Base-by-base conservation (phyloP, 164 flowering plant species). In the Vitis amurensis region DNA sequence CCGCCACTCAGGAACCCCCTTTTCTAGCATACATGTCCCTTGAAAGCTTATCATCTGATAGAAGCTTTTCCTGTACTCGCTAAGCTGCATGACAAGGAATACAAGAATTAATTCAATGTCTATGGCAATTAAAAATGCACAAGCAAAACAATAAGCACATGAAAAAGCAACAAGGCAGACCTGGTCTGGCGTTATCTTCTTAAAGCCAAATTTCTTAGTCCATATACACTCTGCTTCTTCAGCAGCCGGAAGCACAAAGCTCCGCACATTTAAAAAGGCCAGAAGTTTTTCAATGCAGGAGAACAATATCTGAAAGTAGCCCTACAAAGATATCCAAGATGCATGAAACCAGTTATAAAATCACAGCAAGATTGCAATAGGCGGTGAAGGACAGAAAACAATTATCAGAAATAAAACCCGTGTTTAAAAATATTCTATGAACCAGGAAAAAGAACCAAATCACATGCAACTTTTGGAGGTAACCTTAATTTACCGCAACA, bases 181-280 rank as follows among this genome's bases (percentile, higher is more conserved):
- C 88, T 82, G 78, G 10, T 85, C 74, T 8, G 72, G 75, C 23
- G 69, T 63, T 31, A 87, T 79, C 67, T 69, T 76, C 50, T 16
- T 61, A 51, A 86, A 89, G 31, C 89, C 88, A 71, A 88, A 88
- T 70, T 80, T 85, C 27, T 82, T 60, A 1, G 80, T 86, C 91
- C 94, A 89, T 61, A 85, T 81, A 8, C 90, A 75, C 66, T 80
- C 80, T 14, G 94, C 90, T 68, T 86, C 88, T 31, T 81, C 86
- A 10, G 91, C 86, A 44, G 91, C 87, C 15, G 94, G 91, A 16
- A 89, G 90, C 56, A 89, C 84, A 60, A 88, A 57, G 74, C 68
- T 85, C 68, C 75, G 77, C 4, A 89, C 88, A 2, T 83, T 83
- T 78, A 88, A 59, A 65, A 64, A 83, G 9, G 88, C 74, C 51